These are phyloP conservation scores for Triticum turgidum DNA, from an alignment of 176 grass and related monocot species.

Conservation along the genomic window DNA sequence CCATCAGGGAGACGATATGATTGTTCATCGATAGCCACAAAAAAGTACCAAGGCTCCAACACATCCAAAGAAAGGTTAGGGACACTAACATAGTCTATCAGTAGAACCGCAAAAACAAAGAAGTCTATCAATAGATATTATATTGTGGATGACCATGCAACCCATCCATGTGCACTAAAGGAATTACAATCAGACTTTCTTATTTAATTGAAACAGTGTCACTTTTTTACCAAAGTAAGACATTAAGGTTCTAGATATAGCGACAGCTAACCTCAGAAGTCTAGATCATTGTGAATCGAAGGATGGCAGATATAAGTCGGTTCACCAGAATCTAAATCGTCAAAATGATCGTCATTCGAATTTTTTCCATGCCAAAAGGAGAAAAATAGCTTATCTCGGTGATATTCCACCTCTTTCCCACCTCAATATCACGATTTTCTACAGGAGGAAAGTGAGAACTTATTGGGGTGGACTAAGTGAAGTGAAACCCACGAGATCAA, in stretches of 20 bases:
- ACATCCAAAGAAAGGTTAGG: background rate
- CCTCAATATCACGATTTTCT: background rate
- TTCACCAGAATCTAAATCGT: background rate
- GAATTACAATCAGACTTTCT: background rate
- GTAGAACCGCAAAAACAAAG: background rate
- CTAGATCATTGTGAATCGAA: background rate
- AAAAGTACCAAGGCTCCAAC: background rate
- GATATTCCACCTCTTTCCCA: background rate
- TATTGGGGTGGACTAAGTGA: background rate
- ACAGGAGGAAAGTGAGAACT: background rate
- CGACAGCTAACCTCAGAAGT: background rate
- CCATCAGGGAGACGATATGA: background rate
- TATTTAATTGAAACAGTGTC: background rate
- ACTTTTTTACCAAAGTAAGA: background rate
- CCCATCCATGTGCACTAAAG: slow-evolving; percentile 19
- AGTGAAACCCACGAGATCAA: background rate
- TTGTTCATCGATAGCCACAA: slow-evolving; percentile 10
- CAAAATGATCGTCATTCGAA: background rate
- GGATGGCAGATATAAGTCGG: background rate
- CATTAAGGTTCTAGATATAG: background rate
- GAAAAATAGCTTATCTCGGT: background rate
- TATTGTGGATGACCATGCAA: slow-evolving; percentile 7
- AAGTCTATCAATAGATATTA: slow-evolving; percentile 1
- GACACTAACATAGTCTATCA: background rate
- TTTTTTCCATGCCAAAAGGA: background rate